These are phyloP conservation scores for Trypanosoma grayi DNA, from an alignment of 208 protist species.

Conservation along the genomic window DNA sequence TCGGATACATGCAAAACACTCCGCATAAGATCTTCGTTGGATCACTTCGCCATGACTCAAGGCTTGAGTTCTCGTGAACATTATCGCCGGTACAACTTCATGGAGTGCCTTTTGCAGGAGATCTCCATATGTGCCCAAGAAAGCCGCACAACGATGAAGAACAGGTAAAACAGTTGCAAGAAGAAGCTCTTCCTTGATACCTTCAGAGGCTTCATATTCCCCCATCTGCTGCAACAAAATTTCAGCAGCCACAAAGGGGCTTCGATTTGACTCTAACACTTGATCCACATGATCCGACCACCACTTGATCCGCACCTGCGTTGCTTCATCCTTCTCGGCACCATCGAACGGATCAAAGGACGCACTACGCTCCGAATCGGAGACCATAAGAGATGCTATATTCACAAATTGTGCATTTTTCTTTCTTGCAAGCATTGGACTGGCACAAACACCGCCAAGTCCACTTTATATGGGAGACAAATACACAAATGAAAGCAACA, in stretches of 20 bases:
- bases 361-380: conserved; percentile 32
- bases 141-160: conserved; percentile 57
- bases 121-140: conserved; percentile 43
- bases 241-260: conserved; percentile 84
- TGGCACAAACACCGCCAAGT: neutral
- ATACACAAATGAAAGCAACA: neutral
- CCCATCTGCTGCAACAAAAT: conserved; percentile 64
- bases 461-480: neutral
- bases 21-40: conserved; percentile 45
- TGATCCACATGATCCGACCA: conserved; percentile 65
- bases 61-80: conserved; percentile 56
- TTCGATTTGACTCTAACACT: conserved; percentile 59
- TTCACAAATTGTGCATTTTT: neutral
- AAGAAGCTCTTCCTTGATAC: conserved; percentile 44
- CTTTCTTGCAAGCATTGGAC: neutral
- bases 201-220: conserved; percentile 34
- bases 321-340: conserved; percentile 38
- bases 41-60: conserved; percentile 19
- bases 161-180: conserved; percentile 69
- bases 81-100: conserved; percentile 69
- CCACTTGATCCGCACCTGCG: conserved; percentile 37
- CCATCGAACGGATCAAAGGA: conserved; percentile 75
- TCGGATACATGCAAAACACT: conserved; percentile 67
- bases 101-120: conserved; percentile 61
- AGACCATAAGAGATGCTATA: neutral